A percentile compares a stretch with the other conserved stretches of the same genome.
Evolutionary conservation across 2,329 filamentous ascomycete genomes (phyloP).

Genomic region (Ceratocystis eucalypticola): DNA sequence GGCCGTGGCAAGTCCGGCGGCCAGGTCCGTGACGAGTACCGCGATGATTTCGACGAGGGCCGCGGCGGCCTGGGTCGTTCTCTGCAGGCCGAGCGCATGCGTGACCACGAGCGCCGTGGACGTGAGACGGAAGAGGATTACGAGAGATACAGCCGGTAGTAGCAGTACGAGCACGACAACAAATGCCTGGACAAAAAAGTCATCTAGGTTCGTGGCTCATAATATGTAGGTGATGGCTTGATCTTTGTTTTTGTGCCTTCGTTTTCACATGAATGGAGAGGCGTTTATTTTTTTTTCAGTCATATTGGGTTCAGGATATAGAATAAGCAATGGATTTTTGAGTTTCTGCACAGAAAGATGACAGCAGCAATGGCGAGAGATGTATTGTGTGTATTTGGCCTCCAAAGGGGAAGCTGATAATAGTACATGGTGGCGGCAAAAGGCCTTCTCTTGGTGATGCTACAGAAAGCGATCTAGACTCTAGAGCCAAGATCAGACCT

Average conservation of each 20-base stretch:
- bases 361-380: not conserved
- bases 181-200: not conserved
- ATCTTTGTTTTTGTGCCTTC: slow-evolving; percentile 10
- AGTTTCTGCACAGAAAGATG: not conserved
- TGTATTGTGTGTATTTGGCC: not conserved
- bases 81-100: slow-evolving; percentile 41
- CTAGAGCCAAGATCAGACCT: not conserved
- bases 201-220: not conserved
- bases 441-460: not conserved
- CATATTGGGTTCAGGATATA: slow-evolving; percentile 17
- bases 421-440: slow-evolving; percentile 1
- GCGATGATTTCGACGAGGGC: slow-evolving; percentile 92
- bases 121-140: slow-evolving; percentile 28
- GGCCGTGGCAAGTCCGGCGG: slow-evolving; percentile 90
- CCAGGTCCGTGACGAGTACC: slow-evolving; percentile 94
- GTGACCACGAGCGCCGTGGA: slow-evolving; percentile 28
- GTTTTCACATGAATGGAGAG: slow-evolving; percentile 7
- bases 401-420: slow-evolving; percentile 1
- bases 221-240: slow-evolving; percentile 12
- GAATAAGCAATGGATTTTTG: slow-evolving; percentile 18
- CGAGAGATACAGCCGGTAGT: slow-evolving; percentile 21
- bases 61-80: slow-evolving; percentile 79
- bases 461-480: not conserved
- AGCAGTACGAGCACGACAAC: not conserved
- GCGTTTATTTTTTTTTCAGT: slow-evolving; percentile 13